Evolutionary conservation across 805 yeast species (phyloP), one percentile per base, ranked within the genome.

Genomic region (Maudiozyma barnettii): DNA sequence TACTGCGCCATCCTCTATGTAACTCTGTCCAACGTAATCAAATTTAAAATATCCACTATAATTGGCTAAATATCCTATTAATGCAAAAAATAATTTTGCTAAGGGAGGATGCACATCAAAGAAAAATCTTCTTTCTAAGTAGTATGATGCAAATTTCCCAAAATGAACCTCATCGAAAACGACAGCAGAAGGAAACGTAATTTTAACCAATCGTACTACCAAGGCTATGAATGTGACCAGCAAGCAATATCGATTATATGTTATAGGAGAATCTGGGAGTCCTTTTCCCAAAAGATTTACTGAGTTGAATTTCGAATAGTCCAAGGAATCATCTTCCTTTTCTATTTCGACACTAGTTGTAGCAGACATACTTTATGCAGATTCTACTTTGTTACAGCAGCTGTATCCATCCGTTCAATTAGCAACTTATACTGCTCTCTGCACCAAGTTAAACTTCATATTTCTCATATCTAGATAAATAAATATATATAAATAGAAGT

Each of bases 31-130:
- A 65, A 90, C 90, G 59, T 75, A 79, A 53, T 88, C 95, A 60
- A 91, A 93, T 65, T 89, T 87, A 73, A 89, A 93, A 12, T 76
- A 65, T 10, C 99, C 99, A 59, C 84, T 81, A 65, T 87, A 93
- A 3, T 97, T 96, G 44, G 82, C 79, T 19, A 93, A 57, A 73
- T 82, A 88, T 39, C 99, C 99, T 31, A 83, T 87, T 48, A 81
- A 75, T 0, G 98, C 98, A 67, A 90, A 86, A 54, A 89, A 72
- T 63, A 93, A 73, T 66, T 93, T 93, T 46, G 96, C 99, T 66
- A 93, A 86, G 19, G 99, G 99, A 10, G 99, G 99, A 69, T 93
- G 99, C 44, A 93, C 78, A 67, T 93, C 99, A 60, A 93, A 93
- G 66, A 88, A 93, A 66, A 86, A 93, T 0, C 95, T 84, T 51